These are phyloP conservation scores for Vitis cinerea DNA, from an alignment of 164 flowering plant species.

Conservation along the genomic window DNA sequence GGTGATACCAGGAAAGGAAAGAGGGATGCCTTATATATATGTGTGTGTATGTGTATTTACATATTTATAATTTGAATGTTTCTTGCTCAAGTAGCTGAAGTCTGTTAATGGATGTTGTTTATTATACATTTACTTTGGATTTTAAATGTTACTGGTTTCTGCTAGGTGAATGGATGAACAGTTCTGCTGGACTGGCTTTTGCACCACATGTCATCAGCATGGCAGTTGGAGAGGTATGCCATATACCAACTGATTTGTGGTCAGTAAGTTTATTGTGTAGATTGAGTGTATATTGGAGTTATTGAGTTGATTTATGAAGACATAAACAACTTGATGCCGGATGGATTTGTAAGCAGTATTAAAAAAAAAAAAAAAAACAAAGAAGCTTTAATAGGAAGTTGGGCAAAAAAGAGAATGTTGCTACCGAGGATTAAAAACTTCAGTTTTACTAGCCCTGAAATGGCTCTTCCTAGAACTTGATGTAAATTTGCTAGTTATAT, in stretches of 20 bases:
- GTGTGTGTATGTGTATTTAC: too few relatives aligned
- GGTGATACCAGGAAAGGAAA: background rate
- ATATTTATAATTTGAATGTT: too few relatives aligned
- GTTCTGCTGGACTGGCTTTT: conserved; percentile 68
- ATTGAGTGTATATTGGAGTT: background rate
- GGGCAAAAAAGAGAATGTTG: too few relatives aligned
- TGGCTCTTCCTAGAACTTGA: too few relatives aligned
- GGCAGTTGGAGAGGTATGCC: conserved; percentile 57
- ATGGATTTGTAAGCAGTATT: too few relatives aligned
- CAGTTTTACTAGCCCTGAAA: too few relatives aligned
- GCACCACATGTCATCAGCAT: conserved; percentile 58
- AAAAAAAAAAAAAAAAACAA: too few relatives aligned
- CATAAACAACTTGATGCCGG: too few relatives aligned
- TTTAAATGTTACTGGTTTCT: conserved; percentile 4
- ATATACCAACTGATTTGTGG: background rate
- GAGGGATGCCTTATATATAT: background rate
- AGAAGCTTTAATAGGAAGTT: too few relatives aligned
- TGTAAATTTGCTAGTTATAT: too few relatives aligned
- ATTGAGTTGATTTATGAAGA: too few relatives aligned
- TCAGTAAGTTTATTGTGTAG: background rate
- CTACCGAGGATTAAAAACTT: too few relatives aligned
- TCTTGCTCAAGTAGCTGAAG: background rate
- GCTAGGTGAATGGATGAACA: conserved; percentile 73
- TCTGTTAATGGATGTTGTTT: background rate
- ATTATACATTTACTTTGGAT: background rate